Conservation (phyloP, 768 basidiomycete genomes). For the Clitopilus hobsonii region DNA sequence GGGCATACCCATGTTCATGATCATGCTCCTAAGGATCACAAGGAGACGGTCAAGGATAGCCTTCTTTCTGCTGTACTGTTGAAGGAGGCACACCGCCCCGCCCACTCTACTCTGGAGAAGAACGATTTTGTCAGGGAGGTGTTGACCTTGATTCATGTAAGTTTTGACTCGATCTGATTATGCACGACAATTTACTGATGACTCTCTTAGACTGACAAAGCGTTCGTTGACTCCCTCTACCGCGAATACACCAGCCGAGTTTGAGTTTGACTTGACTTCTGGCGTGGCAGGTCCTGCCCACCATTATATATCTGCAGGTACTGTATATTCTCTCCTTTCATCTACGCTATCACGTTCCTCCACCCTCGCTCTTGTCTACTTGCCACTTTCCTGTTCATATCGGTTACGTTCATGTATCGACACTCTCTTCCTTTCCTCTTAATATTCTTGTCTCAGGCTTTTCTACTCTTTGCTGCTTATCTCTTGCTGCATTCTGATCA, state of each 20-base stretch:
- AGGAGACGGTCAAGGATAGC: constrained; percentile 23
- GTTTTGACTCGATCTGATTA: constrained; percentile 16
- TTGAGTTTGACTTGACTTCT: too few relatives aligned
- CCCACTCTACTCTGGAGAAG: constrained; percentile 30
- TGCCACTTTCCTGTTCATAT: background rate
- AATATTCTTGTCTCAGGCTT: too few relatives aligned
- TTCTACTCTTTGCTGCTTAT: too few relatives aligned
- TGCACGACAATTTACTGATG: constrained; percentile 4
- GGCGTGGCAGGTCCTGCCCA: too few relatives aligned
- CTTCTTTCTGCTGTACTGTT: constrained; percentile 20
- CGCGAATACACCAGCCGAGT: constrained; percentile 37
- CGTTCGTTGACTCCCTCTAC: constrained; percentile 61
- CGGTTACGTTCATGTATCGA: background rate
- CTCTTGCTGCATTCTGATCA: too few relatives aligned
- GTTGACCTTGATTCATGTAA: constrained; percentile 56
- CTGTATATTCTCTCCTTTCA: constrained; percentile 1
- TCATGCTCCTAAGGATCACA: background rate
- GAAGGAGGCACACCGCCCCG: constrained; percentile 15
- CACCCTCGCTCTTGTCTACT: background rate
- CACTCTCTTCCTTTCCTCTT: too few relatives aligned
- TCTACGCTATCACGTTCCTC: background rate
- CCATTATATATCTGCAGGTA: background rate
- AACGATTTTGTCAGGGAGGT: constrained; percentile 59
- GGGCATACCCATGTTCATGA: constrained; percentile 10
- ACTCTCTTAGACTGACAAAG: constrained; percentile 49